Conservation (phyloP, 1,284 basidiomycete species). For the Microstroma glucosiphilum region DNA sequence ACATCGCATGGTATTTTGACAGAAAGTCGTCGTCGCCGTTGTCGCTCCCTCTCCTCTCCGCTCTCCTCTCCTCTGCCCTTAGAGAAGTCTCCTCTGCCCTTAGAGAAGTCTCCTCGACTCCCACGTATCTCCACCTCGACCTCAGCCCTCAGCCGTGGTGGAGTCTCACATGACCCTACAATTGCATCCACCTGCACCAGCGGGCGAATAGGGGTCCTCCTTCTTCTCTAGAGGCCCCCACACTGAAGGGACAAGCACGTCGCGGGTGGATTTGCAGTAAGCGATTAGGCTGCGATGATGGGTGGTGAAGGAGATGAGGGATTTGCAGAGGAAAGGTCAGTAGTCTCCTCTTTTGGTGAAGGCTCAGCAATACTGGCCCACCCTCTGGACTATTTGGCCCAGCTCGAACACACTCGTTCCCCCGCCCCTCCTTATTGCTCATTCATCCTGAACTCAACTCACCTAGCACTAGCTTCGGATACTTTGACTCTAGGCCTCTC, state of each 20-base stretch:
- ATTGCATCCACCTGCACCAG: constrained; percentile 55
- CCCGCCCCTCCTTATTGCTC: too few species aligned
- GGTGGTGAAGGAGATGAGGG: neutral
- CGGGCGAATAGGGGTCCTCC: constrained; percentile 80
- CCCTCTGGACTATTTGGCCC: neutral
- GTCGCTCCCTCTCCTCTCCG: too few species aligned
- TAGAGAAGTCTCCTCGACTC: too few species aligned
- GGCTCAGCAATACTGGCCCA: neutral
- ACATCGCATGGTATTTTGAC: too few species aligned
- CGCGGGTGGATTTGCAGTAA: constrained; percentile 81
- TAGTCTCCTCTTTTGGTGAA: neutral
- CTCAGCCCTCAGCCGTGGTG: too few species aligned
- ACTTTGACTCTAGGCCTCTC: constrained; percentile 77
- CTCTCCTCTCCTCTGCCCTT: too few species aligned
- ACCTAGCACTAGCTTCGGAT: constrained; percentile 85
- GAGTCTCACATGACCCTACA: constrained; percentile 45
- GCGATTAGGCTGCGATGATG: constrained; percentile 67
- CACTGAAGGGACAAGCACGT: constrained; percentile 79
- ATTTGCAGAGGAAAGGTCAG: constrained; percentile 10
- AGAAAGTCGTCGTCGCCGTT: too few species aligned
- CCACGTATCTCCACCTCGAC: too few species aligned
- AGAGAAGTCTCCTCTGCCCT: too few species aligned
- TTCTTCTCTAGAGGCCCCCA: constrained; percentile 87
- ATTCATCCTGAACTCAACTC: constrained; percentile 37
- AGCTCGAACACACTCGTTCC: neutral